phyloP scores from a whole-genome alignment of 73 alveolate genomes.

The Stentor roeselii region DNA sequence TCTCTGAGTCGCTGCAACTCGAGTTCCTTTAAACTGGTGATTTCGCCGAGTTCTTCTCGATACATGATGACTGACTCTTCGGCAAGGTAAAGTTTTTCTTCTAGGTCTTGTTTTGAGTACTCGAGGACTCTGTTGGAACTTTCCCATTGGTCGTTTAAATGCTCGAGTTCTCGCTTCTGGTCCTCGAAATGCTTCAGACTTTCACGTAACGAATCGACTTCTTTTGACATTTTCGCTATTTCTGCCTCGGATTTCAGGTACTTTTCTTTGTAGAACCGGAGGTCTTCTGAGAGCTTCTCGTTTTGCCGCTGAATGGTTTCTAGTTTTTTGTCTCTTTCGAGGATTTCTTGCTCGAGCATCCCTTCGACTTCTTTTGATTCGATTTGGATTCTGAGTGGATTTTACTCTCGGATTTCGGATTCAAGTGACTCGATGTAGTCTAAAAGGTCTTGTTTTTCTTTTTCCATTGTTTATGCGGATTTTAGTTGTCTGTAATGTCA shows the following conservation, averaged over 20 bases:
- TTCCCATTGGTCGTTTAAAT: constrained; percentile 22
- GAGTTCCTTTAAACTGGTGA: background rate
- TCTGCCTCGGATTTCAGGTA: background rate
- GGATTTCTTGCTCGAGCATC: background rate
- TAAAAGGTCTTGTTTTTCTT: too few species aligned
- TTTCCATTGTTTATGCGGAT: too few species aligned
- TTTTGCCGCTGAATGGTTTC: background rate
- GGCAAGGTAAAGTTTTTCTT: background rate
- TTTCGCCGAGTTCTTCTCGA: constrained; percentile 17
- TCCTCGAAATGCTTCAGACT: background rate
- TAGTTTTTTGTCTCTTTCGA: background rate
- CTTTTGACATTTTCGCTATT: background rate
- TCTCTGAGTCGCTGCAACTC: constrained; percentile 19
- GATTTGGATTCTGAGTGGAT: too few species aligned
- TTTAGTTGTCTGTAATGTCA: too few species aligned
- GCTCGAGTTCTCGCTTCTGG: constrained; percentile 11
- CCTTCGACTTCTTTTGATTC: too few species aligned
- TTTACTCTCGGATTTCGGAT: too few species aligned
- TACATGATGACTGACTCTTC: background rate
- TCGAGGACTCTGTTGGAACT: background rate
- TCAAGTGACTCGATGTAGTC: too few species aligned
- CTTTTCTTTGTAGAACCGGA: background rate
- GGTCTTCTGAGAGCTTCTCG: background rate
- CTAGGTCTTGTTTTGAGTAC: constrained; percentile 19
- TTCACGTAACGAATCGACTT: background rate